Conservation (phyloP, 371 early-diverging fungal genomes). For the Hamiltosporidium magnivora region DNA sequence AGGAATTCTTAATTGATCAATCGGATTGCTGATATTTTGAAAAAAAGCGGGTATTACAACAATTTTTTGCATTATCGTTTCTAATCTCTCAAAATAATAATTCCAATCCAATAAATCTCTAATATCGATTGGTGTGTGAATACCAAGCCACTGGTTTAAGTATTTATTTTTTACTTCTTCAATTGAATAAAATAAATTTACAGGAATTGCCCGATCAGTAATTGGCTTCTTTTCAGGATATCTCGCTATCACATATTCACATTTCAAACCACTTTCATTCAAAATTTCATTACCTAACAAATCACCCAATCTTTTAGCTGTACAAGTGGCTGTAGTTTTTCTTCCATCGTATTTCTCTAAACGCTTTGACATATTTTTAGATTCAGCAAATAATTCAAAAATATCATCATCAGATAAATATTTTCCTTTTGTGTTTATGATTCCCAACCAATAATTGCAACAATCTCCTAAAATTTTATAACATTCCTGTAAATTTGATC, state of each 20-base stretch:
- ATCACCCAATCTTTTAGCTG: conserved; percentile 85
- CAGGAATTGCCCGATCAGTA: conserved; percentile 84
- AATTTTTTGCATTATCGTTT: conserved; percentile 79
- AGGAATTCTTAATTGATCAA: conserved; percentile 72
- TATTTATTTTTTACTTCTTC: conserved; percentile 66
- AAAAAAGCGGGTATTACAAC: conserved; percentile 95
- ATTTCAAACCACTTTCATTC: conserved; percentile 83
- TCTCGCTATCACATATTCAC: conserved; percentile 80
- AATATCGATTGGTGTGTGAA: neutral
- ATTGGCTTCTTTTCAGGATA: conserved; percentile 75
- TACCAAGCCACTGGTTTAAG: conserved; percentile 72
- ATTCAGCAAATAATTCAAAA: conserved; percentile 89
- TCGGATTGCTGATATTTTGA: conserved; percentile 81
- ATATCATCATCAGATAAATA: conserved; percentile 73
- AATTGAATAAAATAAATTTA: conserved; percentile 72
- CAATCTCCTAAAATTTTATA: conserved; percentile 73
- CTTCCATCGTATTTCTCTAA: conserved; percentile 70
- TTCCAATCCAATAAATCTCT: conserved; percentile 84
- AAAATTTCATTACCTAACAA: conserved; percentile 91
- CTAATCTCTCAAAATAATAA: conserved; percentile 89
- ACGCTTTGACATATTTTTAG: conserved; percentile 83
- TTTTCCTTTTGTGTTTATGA: conserved; percentile 69
- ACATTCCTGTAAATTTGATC: conserved; percentile 71
- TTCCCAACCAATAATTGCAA: conserved; percentile 84
- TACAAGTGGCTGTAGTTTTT: conserved; percentile 82